Conservation (phyloP, 1,284 basidiomycete species). For the Malassezia nana region DNA sequence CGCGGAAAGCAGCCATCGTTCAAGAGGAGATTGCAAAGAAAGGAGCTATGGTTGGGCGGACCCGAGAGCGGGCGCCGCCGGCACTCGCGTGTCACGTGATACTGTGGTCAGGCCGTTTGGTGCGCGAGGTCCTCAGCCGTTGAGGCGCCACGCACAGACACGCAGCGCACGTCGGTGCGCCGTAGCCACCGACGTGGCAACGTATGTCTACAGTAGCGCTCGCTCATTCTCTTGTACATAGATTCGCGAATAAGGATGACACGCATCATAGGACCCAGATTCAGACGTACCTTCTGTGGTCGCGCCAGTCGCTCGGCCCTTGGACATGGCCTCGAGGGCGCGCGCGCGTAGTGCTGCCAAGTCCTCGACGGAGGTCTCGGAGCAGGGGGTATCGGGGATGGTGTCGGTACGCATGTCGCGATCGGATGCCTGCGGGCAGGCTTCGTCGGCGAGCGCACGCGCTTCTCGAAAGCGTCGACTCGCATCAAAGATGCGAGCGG, state of each 20-base stretch:
- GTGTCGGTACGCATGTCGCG: neutral
- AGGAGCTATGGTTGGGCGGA: neutral
- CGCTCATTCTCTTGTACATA: neutral
- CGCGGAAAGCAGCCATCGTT: slow-evolving; percentile 15
- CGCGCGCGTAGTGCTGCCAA: slow-evolving; percentile 9
- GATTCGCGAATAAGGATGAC: slow-evolving; percentile 21
- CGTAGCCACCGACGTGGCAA: too few relatives aligned
- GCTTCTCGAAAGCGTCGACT: slow-evolving; percentile 14
- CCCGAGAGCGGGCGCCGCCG: slow-evolving; percentile 5
- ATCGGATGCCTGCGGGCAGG: neutral
- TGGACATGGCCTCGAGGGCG: slow-evolving; percentile 5
- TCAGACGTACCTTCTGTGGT: neutral
- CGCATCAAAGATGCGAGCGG: slow-evolving; percentile 17
- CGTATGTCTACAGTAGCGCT: too few relatives aligned
- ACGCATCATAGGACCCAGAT: slow-evolving; percentile 9
- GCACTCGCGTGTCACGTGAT: slow-evolving; percentile 14
- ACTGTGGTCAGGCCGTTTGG: neutral
- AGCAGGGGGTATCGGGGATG: neutral
- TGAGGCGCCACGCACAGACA: neutral
- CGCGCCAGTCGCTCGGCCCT: neutral
- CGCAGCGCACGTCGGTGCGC: neutral
- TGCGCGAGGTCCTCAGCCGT: neutral
- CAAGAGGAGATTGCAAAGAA: slow-evolving; percentile 1
- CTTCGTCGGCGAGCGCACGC: neutral
- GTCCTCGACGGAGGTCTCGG: neutral